These are phyloP conservation scores for Rutstroemia sp. DNA, from an alignment of 2,329 filamentous ascomycete species.

Conservation along the genomic window DNA sequence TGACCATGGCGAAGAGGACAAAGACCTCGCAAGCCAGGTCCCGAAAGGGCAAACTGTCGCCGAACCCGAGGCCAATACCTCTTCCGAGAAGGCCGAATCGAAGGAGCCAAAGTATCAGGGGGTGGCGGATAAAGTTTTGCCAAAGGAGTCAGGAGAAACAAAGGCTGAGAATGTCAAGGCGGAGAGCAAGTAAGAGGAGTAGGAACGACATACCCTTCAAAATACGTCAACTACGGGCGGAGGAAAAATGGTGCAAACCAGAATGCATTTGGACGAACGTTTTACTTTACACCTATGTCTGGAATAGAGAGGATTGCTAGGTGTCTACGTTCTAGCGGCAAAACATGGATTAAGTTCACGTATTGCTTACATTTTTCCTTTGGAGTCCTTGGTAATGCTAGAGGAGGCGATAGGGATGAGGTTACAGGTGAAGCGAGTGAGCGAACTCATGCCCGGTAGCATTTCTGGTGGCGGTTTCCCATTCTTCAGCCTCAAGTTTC, in stretches of 20 bases:
- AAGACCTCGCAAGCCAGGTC: constrained; percentile 79
- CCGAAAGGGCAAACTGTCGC: constrained; percentile 46
- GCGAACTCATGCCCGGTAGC: constrained; percentile 11
- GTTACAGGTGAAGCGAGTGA: constrained; percentile 6
- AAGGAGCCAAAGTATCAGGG: constrained; percentile 19
- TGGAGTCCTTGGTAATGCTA: constrained; percentile 6
- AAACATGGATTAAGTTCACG: constrained; percentile 14
- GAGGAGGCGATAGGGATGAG: constrained; percentile 6
- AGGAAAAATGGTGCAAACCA: constrained; percentile 7
- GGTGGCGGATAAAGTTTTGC: constrained; percentile 13
- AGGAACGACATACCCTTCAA: background rate
- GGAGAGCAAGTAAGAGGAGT: constrained; percentile 4
- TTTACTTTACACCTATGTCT: constrained; percentile 17
- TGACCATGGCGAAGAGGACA: constrained; percentile 78
- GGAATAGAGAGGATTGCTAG: constrained; percentile 16
- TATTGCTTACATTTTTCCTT: constrained; percentile 12
- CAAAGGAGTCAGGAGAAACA: constrained; percentile 8
- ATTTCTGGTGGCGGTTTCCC: constrained; percentile 14
- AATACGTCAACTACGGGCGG: constrained; percentile 1
- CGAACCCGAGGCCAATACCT: constrained; percentile 6
- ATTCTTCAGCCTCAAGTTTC: constrained; percentile 18
- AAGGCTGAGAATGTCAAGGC: background rate
- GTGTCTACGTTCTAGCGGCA: constrained; percentile 17
- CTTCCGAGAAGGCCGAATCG: constrained; percentile 15
- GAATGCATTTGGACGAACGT: constrained; percentile 20